Evolutionary conservation across 495 filamentous ascomycete species (phyloP).

Genomic region (Neurospora tetraspora): DNA sequence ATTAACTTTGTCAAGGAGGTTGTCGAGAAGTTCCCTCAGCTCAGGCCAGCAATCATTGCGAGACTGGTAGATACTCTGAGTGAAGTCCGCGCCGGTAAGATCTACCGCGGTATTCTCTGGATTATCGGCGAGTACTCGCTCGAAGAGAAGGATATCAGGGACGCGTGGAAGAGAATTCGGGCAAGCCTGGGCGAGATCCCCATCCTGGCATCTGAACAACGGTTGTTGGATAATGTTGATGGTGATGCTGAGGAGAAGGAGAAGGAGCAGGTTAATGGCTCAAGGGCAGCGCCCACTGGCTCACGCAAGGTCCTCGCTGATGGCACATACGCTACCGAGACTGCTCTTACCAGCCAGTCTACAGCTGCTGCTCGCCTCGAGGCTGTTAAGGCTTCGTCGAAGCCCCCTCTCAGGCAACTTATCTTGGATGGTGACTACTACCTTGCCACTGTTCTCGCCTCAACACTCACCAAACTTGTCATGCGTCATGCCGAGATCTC

Average conservation of each 20-base stretch:
- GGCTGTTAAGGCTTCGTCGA: constrained; percentile 93
- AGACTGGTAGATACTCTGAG: constrained; percentile 83
- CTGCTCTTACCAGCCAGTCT: constrained; percentile 85
- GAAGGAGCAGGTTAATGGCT: constrained; percentile 66
- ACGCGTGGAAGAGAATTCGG: constrained; percentile 94
- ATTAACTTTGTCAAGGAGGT: constrained; percentile 99
- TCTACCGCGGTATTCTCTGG: constrained; percentile 94
- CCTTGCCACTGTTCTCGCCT: constrained; percentile 85
- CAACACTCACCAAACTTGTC: constrained; percentile 92
- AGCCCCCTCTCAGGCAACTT: constrained; percentile 88
- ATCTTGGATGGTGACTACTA: constrained; percentile 98
- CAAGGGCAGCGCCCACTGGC: constrained; percentile 67
- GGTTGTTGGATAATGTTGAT: constrained; percentile 62
- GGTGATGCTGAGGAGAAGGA: constrained; percentile 45
- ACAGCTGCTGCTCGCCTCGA: constrained; percentile 83
- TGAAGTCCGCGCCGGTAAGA: constrained; percentile 93
- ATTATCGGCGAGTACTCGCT: constrained; percentile 96
- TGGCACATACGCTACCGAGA: constrained; percentile 95
- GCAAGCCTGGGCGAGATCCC: constrained; percentile 94
- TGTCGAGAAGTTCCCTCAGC: constrained; percentile 91
- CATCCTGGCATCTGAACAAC: constrained; percentile 90
- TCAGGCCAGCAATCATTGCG: constrained; percentile 76
- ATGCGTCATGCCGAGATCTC: constrained; percentile 98
- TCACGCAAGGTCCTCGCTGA: constrained; percentile 90
- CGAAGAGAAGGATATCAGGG: constrained; percentile 86